A percentile compares a stretch with the other conserved stretches of the same genome.
Evolutionary conservation across 345 rosid genomes (phyloP).

Genomic region (Syzygium aqueum): DNA sequence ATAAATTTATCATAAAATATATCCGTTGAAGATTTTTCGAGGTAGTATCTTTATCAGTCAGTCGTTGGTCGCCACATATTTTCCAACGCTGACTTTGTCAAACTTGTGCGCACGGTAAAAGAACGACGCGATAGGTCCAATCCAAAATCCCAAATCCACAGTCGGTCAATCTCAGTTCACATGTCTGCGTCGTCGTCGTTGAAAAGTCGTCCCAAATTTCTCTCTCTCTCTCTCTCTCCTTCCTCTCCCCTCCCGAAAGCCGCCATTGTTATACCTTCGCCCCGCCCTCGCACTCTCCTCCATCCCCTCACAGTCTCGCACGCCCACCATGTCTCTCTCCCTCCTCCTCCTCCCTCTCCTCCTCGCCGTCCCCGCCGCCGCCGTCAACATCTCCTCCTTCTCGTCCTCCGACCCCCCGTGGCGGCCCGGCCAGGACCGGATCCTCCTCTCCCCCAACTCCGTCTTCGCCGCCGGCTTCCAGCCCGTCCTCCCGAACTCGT

Average conservation of each 20-base stretch:
- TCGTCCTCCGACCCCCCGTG: conserved; percentile 30
- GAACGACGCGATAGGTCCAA: not conserved
- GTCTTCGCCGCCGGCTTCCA: conserved; percentile 52
- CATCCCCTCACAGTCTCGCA: not conserved
- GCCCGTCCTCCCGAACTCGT: not conserved
- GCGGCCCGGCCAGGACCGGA: conserved; percentile 21
- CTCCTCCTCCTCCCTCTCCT: conserved; percentile 7
- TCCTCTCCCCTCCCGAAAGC: not conserved
- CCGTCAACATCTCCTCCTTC: conserved; percentile 19
- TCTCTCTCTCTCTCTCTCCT: not conserved
- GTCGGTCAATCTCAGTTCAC: not conserved
- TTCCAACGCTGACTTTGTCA: not conserved
- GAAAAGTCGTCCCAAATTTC: not conserved
- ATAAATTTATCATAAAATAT: too few relatives aligned
- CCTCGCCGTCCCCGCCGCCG: not conserved
- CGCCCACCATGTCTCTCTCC: not conserved
- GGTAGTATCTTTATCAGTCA: too few relatives aligned
- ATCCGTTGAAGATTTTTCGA: too few relatives aligned
- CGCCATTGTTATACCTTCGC: not conserved
- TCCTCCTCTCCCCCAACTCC: conserved; percentile 36
- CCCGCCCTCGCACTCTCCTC: not conserved
- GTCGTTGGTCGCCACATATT: not conserved
- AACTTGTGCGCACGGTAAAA: not conserved
- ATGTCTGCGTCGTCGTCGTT: not conserved
- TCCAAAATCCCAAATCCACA: not conserved